Evolutionary conservation across 805 yeast species (phyloP).

Genomic region (Candida peoriensis): DNA sequence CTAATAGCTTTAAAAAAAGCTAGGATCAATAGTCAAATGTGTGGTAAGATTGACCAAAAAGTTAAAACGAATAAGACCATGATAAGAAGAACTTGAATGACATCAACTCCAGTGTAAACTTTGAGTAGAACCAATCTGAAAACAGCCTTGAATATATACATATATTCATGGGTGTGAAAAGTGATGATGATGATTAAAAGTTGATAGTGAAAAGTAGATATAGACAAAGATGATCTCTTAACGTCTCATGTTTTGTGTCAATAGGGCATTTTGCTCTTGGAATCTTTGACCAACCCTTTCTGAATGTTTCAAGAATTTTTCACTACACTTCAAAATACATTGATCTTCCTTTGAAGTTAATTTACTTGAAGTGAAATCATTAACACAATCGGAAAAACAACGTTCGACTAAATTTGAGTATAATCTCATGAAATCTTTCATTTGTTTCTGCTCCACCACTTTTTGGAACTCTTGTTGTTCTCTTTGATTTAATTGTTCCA

Average conservation of each 20-base stretch:
- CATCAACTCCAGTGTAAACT: too few relatives aligned
- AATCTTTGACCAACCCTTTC: slow-evolving; percentile 98
- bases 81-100: too few relatives aligned
- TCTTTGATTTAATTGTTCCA: slow-evolving; percentile 93
- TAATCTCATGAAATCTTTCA: slow-evolving; percentile 97
- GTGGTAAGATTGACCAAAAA: too few relatives aligned
- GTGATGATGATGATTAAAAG: too few relatives aligned
- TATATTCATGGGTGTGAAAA: background rate
- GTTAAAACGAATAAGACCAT: too few relatives aligned
- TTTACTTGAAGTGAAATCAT: slow-evolving; percentile 91
- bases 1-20: too few relatives aligned
- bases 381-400: slow-evolving; percentile 97
- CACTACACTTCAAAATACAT: slow-evolving; percentile 90
- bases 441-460: slow-evolving; percentile 93
- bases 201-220: too few relatives aligned
- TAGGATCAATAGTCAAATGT: too few relatives aligned
- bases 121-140: too few relatives aligned
- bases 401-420: slow-evolving; percentile 94
- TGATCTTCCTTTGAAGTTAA: slow-evolving; percentile 79
- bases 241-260: slow-evolving; percentile 64
- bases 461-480: slow-evolving; percentile 97
- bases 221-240: too few relatives aligned
- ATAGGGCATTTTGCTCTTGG: slow-evolving; percentile 90
- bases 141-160: background rate
- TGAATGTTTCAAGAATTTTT: slow-evolving; percentile 95